Evolutionary conservation across 768 basidiomycete genomes (phyloP).

Genomic region (Kwoniella bestiolae): DNA sequence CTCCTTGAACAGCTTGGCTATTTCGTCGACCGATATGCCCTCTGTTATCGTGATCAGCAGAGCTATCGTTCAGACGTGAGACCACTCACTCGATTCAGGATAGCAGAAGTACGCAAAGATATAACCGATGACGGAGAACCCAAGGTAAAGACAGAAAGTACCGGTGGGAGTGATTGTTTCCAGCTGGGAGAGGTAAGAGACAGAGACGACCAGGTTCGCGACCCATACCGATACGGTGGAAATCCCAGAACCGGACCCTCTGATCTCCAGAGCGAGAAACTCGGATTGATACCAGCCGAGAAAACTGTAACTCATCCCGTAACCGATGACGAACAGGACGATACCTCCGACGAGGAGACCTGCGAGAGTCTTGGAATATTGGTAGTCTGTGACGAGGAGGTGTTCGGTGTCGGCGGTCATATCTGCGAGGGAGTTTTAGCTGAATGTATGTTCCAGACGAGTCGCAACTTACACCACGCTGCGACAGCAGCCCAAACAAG

Average conservation of each 20-base stretch:
- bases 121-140: slow-evolving; percentile 22
- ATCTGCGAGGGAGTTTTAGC: slow-evolving; percentile 8
- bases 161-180: slow-evolving; percentile 24
- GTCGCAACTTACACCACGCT: slow-evolving; percentile 22
- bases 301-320: slow-evolving; percentile 21
- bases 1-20: slow-evolving; percentile 12
- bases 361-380: slow-evolving; percentile 21
- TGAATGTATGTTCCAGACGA: too few species aligned
- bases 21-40: slow-evolving; percentile 24
- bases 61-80: background rate
- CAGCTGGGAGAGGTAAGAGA: slow-evolving; percentile 29
- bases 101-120: slow-evolving; percentile 32
- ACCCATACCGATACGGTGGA: slow-evolving; percentile 22
- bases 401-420: slow-evolving; percentile 32
- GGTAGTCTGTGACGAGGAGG: slow-evolving; percentile 20
- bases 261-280: slow-evolving; percentile 34
- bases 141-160: slow-evolving; percentile 31
- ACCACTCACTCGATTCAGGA: slow-evolving; percentile 27
- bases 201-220: slow-evolving; percentile 36
- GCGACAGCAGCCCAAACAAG: slow-evolving; percentile 39
- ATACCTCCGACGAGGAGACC: slow-evolving; percentile 27
- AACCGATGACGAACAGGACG: slow-evolving; percentile 25
- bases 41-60: background rate
- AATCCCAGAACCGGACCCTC: slow-evolving; percentile 26
- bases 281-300: slow-evolving; percentile 32